Evolutionary conservation across 768 basidiomycete genomes (phyloP).

Genomic region (Suillus weaverae): DNA sequence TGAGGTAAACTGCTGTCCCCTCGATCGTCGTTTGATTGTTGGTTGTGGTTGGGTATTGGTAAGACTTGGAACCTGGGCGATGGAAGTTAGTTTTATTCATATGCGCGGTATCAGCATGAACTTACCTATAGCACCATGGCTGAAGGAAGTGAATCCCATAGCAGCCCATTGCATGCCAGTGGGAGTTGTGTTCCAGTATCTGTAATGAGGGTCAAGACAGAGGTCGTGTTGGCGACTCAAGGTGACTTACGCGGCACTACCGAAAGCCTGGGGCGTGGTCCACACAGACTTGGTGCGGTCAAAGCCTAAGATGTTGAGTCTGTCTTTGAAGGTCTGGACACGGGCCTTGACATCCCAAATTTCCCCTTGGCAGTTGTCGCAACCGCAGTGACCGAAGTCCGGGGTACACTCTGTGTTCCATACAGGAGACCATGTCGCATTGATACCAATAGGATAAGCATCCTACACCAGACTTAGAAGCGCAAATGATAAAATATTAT

Average conservation of each 20-base stretch:
- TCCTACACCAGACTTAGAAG: constrained; percentile 12
- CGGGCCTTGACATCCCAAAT: constrained; percentile 66
- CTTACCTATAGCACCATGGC: constrained; percentile 28
- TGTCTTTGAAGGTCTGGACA: constrained; percentile 63
- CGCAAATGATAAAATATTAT: constrained; percentile 29
- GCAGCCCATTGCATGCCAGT: constrained; percentile 29
- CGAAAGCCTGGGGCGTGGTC: constrained; percentile 79
- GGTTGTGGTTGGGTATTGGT: constrained; percentile 25
- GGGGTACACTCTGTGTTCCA: constrained; percentile 63
- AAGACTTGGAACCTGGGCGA: constrained; percentile 28
- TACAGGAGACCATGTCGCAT: constrained; percentile 57
- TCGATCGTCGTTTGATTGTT: constrained; percentile 23
- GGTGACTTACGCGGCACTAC: constrained; percentile 38
- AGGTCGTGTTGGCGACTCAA: background rate
- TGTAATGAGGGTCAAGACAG: constrained; percentile 10
- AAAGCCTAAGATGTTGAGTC: constrained; percentile 63
- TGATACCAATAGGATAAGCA: constrained; percentile 46
- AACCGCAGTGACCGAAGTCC: constrained; percentile 76
- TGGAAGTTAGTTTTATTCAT: background rate
- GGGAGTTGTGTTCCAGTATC: constrained; percentile 30
- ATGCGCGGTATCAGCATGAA: background rate
- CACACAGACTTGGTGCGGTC: constrained; percentile 68
- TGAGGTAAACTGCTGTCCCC: constrained; percentile 15
- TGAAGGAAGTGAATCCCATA: constrained; percentile 26
- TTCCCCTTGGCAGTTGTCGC: constrained; percentile 61